Evolutionary conservation across 2,329 filamentous ascomycete genomes (phyloP).

Genomic region (Colletotrichum viniferum): DNA sequence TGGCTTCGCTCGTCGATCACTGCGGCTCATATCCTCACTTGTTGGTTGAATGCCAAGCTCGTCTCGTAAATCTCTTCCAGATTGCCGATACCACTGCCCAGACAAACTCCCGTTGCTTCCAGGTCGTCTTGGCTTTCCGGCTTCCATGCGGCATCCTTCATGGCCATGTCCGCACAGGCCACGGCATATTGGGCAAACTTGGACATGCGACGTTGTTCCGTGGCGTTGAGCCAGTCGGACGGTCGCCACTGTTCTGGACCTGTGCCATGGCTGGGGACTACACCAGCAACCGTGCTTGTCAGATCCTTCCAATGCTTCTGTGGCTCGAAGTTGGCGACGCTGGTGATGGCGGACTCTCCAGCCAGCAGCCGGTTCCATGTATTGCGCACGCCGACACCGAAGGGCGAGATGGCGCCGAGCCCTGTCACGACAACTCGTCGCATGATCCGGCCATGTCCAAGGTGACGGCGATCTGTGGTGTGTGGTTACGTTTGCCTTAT

Average conservation of each 20-base stretch:
- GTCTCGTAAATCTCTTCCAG: conserved; percentile 89
- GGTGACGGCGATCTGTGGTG: background rate
- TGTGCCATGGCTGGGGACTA: conserved; percentile 65
- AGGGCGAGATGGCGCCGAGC: conserved; percentile 79
- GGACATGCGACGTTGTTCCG: conserved; percentile 80
- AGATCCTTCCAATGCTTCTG: conserved; percentile 68
- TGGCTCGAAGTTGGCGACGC: conserved; percentile 65
- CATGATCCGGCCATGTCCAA: conserved; percentile 53
- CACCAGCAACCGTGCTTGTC: conserved; percentile 83
- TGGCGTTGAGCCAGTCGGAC: conserved; percentile 56
- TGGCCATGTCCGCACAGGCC: conserved; percentile 83
- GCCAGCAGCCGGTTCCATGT: conserved; percentile 85
- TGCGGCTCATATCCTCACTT: conserved; percentile 54
- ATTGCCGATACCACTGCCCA: conserved; percentile 95
- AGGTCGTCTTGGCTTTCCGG: conserved; percentile 64
- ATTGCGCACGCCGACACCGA: conserved; percentile 77
- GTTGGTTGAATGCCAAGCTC: conserved; percentile 74
- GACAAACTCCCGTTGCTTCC: conserved; percentile 84
- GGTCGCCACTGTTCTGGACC: conserved; percentile 52
- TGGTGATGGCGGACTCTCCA: conserved; percentile 80
- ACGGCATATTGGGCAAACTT: conserved; percentile 90
- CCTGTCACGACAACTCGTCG: conserved; percentile 84
- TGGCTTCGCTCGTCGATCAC: conserved; percentile 10
- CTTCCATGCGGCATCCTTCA: conserved; percentile 81
- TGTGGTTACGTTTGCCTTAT: background rate